Percentiles rank a stretch among this genome's conserved stretches.
These are phyloP conservation scores for Fusarium pseudograminearum DNA, from an alignment of 2,329 filamentous ascomycete genomes.

Conservation along the genomic window DNA sequence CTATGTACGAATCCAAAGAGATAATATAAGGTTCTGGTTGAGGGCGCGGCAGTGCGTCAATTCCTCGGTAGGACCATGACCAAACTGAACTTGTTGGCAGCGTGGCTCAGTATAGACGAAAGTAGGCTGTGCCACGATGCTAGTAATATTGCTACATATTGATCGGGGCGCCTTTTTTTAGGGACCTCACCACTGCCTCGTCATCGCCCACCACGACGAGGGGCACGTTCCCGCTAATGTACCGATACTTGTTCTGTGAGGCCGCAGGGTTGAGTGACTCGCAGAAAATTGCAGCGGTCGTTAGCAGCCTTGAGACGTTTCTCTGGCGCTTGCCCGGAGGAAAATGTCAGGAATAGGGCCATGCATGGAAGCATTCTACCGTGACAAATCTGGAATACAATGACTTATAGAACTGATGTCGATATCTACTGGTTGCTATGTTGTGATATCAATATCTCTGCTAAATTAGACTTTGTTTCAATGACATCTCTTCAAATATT, in stretches of 20 bases:
- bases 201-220: slow-evolving; percentile 53
- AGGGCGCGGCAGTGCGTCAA: slow-evolving; percentile 38
- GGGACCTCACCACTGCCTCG: slow-evolving; percentile 53
- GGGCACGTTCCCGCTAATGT: slow-evolving; percentile 46
- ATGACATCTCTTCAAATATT: background rate
- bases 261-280: slow-evolving; percentile 38
- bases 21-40: background rate
- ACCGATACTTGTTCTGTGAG: slow-evolving; percentile 45
- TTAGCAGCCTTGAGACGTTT: slow-evolving; percentile 26
- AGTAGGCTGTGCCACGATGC: slow-evolving; percentile 45
- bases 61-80: background rate
- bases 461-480: background rate
- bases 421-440: background rate
- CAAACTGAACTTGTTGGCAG: slow-evolving; percentile 16
- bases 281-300: slow-evolving; percentile 34
- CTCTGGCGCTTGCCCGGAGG: slow-evolving; percentile 2
- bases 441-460: background rate
- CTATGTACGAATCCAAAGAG: background rate
- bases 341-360: background rate
- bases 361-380: background rate
- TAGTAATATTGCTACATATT: background rate
- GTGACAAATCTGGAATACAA: background rate
- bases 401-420: background rate
- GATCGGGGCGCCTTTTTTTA: slow-evolving; percentile 28
- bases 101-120: slow-evolving; percentile 39